Evolutionary conservation across 306 rosid species (phyloP), one percentile per base, ranked within the genome.

Genomic region (Prunus mira): DNA sequence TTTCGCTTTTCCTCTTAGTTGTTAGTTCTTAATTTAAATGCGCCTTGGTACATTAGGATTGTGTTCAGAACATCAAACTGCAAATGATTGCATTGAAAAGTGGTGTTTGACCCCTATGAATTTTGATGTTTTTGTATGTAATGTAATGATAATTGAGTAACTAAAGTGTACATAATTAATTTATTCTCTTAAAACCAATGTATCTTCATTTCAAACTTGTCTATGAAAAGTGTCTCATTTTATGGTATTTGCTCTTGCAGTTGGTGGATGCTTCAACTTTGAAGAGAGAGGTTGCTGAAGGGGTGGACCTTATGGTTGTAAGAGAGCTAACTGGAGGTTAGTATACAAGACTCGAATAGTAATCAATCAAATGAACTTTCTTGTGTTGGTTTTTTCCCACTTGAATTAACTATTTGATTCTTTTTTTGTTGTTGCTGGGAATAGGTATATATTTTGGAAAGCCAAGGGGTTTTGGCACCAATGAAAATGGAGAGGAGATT

Each of bases 291-390:
- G 77, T 90, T 67, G 93, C 87, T 43, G 96, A 90, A 78, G 97
- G 97, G 79, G 97, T 92, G 62, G 96, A 95, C 83, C 87, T 95
- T 76, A 89, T 95, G 96, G 95, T 95, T 85, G 86, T 95, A 76
- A 88, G 97, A 83, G 98, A 95, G 77, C 93, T 95, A 67, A 95
- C 96, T 22, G 97, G 97, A 85, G 98, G 98, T 95, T 79, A 74
- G 87, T 71, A n/a, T 15, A 17, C 78, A 67, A 63, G 10, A 12
- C 41, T 75, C 66, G 75, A 41, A 49, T 79, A 47, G 19, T 11
- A 12, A 51, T 47, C 13, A 9, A 13, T 38, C 17, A 20, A 1
- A 47, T 80, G 41, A 5, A 15, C 66, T 25, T 38, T 24, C 13
- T 69, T 38, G 30, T 46, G 51, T 67, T 15, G 28, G 47, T 27